phyloP scores from a whole-genome alignment of 1,284 basidiomycete genomes.

The Schizophyllum amplum region DNA sequence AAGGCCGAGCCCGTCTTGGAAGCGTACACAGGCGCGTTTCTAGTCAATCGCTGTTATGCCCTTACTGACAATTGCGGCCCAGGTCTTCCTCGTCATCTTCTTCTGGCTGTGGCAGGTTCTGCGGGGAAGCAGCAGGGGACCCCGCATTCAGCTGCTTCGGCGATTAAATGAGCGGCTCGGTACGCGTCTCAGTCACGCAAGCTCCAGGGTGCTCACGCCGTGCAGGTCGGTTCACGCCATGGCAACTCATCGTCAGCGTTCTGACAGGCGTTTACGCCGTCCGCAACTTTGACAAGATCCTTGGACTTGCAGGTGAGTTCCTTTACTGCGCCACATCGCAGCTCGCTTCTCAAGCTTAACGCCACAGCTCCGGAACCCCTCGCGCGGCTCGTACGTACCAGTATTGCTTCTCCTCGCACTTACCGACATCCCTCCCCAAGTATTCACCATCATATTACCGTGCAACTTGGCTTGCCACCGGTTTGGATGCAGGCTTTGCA shows the following conservation, averaged over 20 bases:
- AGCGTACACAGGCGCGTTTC: constrained; percentile 55
- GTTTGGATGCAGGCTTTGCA: constrained; percentile 95
- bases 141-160: constrained; percentile 56
- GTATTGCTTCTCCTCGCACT: constrained; percentile 6
- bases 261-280: constrained; percentile 82
- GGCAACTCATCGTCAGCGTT: constrained; percentile 86
- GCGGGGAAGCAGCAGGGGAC: constrained; percentile 60
- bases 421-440: constrained; percentile 28
- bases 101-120: constrained; percentile 85
- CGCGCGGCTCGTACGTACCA: constrained; percentile 63
- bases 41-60: background rate
- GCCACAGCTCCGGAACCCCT: constrained; percentile 85
- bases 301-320: constrained; percentile 45
- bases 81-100: constrained; percentile 82
- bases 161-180: constrained; percentile 51
- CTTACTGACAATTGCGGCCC: constrained; percentile 5
- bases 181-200: constrained; percentile 26
- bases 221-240: constrained; percentile 81
- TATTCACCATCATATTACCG: constrained; percentile 93
- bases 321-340: constrained; percentile 43
- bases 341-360: constrained; percentile 12
- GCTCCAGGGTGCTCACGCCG: constrained; percentile 1
- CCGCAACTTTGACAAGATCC: constrained; percentile 80
- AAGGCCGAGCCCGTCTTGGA: constrained; percentile 68
- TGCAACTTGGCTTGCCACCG: constrained; percentile 93